Base-by-base conservation (phyloP, 2,329 filamentous ascomycete genomes). In the Neurospora sp. region DNA sequence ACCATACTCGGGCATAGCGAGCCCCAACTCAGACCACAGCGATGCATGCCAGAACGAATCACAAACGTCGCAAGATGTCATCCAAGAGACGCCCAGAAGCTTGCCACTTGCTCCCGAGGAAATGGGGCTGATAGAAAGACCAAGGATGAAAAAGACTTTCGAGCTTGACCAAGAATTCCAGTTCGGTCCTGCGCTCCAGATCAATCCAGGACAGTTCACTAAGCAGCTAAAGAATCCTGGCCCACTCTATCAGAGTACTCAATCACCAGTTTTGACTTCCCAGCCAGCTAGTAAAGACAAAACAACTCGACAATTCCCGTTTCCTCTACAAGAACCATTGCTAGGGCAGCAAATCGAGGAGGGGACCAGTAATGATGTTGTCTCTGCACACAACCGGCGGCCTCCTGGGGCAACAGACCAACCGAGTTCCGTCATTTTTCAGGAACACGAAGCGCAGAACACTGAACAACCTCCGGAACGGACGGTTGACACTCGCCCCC, bases 161-260 rank as follows among this genome's bases (percentile, higher is more conserved):
- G 69, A 70, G 39, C 17, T 71, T 4, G 71, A 67, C 0, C 67
- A 70, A 46, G 69, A 67, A 10, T 73, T 69, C 39, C 23, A 70
- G 43, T 73, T 66, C 19, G 72, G 71, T 11, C 71, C 71, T 13
- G 66, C 72, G 3, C 23, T 71, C 11, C 69, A 66, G 36, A 42
- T 73, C 7, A 69, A 68, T 15, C 71, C 72, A 11, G 69, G 58
- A 6, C 67, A 70, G 19, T 73, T 73, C 68, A 73, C 71, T 6
- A 69, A 67, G 15, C 69, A 68, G 3, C 40, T 69, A 3, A 69
- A 39, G 39, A 73, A 68, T 13, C 69, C 69, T 8, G 58, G 23
- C 15, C 58, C 66, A 10, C 11, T 69, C 52, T 62, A 36, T 36
- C 52, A 62, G 52, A 62, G 7, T 62, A 33, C 15, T 36, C 52